Percentiles rank a stretch among this genome's conserved stretches.
Conservation (phyloP, 2,329 filamentous ascomycete species). For the Pseudomassariella vexata region DNA sequence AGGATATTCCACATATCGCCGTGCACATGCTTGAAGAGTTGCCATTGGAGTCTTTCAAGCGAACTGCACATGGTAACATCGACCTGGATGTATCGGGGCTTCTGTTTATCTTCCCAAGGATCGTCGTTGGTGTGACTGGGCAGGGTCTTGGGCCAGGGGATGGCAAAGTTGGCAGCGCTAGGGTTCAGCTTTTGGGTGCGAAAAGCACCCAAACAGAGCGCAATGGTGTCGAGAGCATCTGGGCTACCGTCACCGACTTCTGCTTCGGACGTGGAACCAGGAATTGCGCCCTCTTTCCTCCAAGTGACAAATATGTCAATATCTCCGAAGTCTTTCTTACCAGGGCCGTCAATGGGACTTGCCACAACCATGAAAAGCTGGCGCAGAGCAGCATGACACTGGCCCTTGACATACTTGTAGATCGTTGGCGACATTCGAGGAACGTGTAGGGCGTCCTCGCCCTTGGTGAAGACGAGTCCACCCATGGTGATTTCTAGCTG, state of each 20-base stretch:
- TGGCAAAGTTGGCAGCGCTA: slow-evolving; percentile 46
- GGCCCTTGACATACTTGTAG: slow-evolving; percentile 46
- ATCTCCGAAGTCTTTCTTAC: slow-evolving; percentile 62
- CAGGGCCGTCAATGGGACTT: slow-evolving; percentile 62
- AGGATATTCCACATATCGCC: slow-evolving; percentile 66
- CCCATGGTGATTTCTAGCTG: slow-evolving; percentile 50
- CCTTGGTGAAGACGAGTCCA: slow-evolving; percentile 51
- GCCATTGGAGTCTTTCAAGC: slow-evolving; percentile 49
- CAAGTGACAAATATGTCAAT: slow-evolving; percentile 61
- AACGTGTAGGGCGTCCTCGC: slow-evolving; percentile 43
- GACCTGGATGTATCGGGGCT: slow-evolving; percentile 54
- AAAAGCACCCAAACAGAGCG: too few relatives aligned
- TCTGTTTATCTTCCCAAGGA: slow-evolving; percentile 7
- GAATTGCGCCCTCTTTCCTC: slow-evolving; percentile 15
- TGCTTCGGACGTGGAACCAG: too few relatives aligned
- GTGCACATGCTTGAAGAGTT: slow-evolving; percentile 62
- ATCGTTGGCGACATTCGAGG: slow-evolving; percentile 58
- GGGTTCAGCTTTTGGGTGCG: too few relatives aligned
- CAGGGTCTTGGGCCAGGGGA: slow-evolving; percentile 43
- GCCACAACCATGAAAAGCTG: slow-evolving; percentile 49
- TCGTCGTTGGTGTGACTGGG: neutral
- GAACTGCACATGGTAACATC: slow-evolving; percentile 55
- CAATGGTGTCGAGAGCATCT: too few relatives aligned
- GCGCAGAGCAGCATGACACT: slow-evolving; percentile 40
- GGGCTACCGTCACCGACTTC: too few relatives aligned